Evolutionary conservation across 2,329 filamentous ascomycete genomes (phyloP), one percentile per base, ranked within the genome.

Genomic region (Lasiodiplodia citricola): DNA sequence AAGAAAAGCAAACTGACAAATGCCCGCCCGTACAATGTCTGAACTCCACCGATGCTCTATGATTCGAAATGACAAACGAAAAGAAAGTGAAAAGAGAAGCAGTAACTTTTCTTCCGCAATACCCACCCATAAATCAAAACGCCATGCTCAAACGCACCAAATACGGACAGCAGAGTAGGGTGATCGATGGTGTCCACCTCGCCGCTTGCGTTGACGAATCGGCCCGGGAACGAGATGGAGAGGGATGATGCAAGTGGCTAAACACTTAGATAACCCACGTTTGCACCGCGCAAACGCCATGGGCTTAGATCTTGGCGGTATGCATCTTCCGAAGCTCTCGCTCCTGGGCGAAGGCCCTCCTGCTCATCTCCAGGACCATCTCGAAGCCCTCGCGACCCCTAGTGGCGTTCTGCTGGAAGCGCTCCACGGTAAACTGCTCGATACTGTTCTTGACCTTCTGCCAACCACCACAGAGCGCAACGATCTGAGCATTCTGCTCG

Each of bases 361-460:
- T 86, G 80, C 93, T 97, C 90, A 97, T 97, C 78, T 93, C 92
- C 38, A 99, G 86, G 10, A 99, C 96, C 71, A 91, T 89, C 84
- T 99, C 96, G 78, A 99, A 99, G 1, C 96, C 96, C 81, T 98
- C 94, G 72, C 92, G 90, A 72, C 96, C 96, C 82, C 93, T 94
- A 73, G 86, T 86, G 28, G 96, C 95, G 77, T 99, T 99, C 81
- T 99, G 93, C 73, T 89, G 88, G 84, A 99, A 99, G 67, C 93
- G 86, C 72, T 91, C 92, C 55, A 98, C 91, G 52, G 94, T 92
- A 65, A 92, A 90, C 75, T 98, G 94, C 84, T 99, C 96, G 75
- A 99, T 96, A 79, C 91, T 93, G 82, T 96, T 97, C 86, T 93
- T 96, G 79, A 98, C 94, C 78, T 94, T 93, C 83, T 97, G 93